These are phyloP conservation scores for Cytospora chrysosperma DNA, from an alignment of 2,329 filamentous ascomycete species.

Conservation along the genomic window DNA sequence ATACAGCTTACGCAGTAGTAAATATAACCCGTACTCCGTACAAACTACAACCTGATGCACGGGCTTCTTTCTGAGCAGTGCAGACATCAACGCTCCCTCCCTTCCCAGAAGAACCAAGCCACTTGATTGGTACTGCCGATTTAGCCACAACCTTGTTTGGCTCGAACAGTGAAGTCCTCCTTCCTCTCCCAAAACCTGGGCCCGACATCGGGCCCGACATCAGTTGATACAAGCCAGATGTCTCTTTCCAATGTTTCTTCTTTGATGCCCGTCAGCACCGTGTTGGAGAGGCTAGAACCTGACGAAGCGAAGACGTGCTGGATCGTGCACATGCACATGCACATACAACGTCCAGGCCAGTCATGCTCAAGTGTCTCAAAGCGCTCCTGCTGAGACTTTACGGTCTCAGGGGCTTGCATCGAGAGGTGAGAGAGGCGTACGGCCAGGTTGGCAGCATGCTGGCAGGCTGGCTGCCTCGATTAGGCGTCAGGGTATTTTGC, in stretches of 20 bases:
- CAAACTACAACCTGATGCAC: not conserved
- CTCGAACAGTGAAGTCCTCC: too few species aligned
- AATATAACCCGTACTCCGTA: too few species aligned
- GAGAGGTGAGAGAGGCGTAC: not conserved
- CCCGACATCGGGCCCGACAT: not conserved
- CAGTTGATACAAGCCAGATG: too few species aligned
- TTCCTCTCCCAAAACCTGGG: not conserved
- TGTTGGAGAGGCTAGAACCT: too few species aligned
- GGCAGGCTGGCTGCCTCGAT: too few species aligned
- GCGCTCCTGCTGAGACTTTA: not conserved
- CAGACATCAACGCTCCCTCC: not conserved
- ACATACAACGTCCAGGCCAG: not conserved
- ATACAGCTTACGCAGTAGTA: too few species aligned
- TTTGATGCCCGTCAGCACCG: too few species aligned
- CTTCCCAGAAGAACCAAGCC: not conserved
- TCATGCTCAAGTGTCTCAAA: not conserved
- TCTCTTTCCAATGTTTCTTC: too few species aligned
- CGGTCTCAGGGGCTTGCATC: constrained; percentile 8
- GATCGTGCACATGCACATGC: not conserved
- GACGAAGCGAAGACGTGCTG: not conserved
- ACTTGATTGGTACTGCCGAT: not conserved
- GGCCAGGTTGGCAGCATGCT: not conserved
- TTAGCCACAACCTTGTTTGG: not conserved
- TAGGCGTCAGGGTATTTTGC: not conserved
- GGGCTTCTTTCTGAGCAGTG: not conserved